Base-by-base conservation (phyloP, 108 stramenopile species). In the Parietichytrium sp. region DNA sequence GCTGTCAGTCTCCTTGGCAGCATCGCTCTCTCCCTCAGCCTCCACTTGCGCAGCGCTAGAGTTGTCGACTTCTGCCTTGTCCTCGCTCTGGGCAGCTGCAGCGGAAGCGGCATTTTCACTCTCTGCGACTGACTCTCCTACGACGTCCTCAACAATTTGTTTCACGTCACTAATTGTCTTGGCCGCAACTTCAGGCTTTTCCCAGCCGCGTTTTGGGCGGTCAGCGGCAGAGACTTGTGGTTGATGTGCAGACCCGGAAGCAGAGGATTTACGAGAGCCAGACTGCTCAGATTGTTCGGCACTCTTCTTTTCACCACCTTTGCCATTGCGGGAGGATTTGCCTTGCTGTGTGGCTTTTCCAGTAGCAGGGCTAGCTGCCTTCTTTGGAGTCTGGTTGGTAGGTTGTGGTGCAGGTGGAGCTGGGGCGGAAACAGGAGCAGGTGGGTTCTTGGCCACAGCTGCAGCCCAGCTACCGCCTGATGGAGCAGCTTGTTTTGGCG, bases 171-270 rank as follows among this genome's bases (percentile, higher is more conserved):
- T 6, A 72, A 72, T n/a, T 15, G 61, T n/a, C 42, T 72, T 72
- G 61, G 15, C 52, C 33, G 42, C 45, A 33, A 72, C 20, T 33
- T 42, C 61, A 45, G 61, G 61, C 61, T 72, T 72, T 42, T 72
- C 61, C 61, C 61, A 72, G 61, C 61, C 61, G 45, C 61, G 61
- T 42, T 72, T 72, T 33, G 61, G 61, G 10, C 61, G 61, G 38
- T 72, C 61, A 33, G 61, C 52, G 25, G 52, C 61, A 72, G 61
- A n/a, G n/a, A n/a, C n/a, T n/a, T n/a, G n/a, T n/a, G n/a, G n/a
- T n/a, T n/a, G n/a, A n/a, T n/a, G n/a, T n/a, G n/a, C n/a, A n/a
- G n/a, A n/a, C n/a, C n/a, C n/a, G n/a, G n/a, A n/a, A n/a, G n/a
- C n/a, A n/a, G n/a, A n/a, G n/a, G n/a, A n/a, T n/a, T n/a, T n/a